phyloP scores from a whole-genome alignment of 805 yeast species.

The Debaryomyces maramus region DNA sequence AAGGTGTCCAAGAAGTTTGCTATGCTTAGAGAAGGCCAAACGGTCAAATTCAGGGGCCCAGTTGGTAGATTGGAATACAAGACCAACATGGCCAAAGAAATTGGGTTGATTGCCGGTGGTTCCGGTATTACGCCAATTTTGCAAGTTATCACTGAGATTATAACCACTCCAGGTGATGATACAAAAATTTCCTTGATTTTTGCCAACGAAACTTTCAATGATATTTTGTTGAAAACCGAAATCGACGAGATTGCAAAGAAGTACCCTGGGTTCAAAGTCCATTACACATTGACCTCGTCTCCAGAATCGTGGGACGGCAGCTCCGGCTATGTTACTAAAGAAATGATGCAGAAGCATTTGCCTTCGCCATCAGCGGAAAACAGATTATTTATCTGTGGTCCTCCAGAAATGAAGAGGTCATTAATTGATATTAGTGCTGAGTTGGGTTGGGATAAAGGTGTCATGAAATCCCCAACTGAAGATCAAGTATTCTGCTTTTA shows the following conservation, averaged over 20 bases:
- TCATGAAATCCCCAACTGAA: constrained; percentile 46
- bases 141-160: constrained; percentile 70
- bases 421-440: constrained; percentile 52
- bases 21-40: constrained; percentile 59
- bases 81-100: constrained; percentile 58
- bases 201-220: constrained; percentile 77
- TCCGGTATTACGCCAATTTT: constrained; percentile 89
- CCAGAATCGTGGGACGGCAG: constrained; percentile 55
- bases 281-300: constrained; percentile 54
- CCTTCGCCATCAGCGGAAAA: constrained; percentile 52
- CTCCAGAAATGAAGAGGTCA: constrained; percentile 61
- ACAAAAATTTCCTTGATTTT: constrained; percentile 63
- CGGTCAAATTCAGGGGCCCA: constrained; percentile 74
- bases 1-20: constrained; percentile 69
- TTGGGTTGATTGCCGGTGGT: constrained; percentile 80
- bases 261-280: constrained; percentile 62
- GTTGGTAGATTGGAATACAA: constrained; percentile 68
- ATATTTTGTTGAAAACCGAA: constrained; percentile 70
- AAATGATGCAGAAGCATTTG: constrained; percentile 52
- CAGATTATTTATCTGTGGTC: constrained; percentile 72
- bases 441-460: constrained; percentile 60
- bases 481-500: constrained; percentile 62
- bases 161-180: constrained; percentile 65
- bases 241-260: constrained; percentile 64
- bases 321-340: constrained; percentile 60